These are phyloP conservation scores for Paracoccidioides brasiliensis DNA, from an alignment of 2,329 filamentous ascomycete genomes.

Conservation along the genomic window DNA sequence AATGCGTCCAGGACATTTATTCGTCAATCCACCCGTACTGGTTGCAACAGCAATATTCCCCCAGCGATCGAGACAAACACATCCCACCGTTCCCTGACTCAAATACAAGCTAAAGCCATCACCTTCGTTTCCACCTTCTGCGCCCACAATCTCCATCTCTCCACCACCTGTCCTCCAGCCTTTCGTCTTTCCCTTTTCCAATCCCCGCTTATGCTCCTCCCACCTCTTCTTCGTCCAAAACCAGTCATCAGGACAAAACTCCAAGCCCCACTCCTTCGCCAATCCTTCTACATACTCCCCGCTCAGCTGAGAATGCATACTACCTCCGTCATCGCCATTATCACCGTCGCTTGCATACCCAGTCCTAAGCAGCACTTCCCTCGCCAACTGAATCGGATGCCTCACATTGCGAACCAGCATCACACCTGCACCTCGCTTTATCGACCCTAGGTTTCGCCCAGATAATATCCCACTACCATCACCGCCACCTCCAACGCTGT, in stretches of 20 bases:
- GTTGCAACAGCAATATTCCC: constrained; percentile 59
- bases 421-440: constrained; percentile 66
- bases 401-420: constrained; percentile 61
- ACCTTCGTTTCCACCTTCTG: constrained; percentile 15
- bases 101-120: constrained; percentile 47
- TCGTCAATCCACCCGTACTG: constrained; percentile 66
- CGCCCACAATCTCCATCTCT: constrained; percentile 22
- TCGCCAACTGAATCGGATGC: constrained; percentile 65
- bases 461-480: constrained; percentile 1
- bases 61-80: constrained; percentile 64
- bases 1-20: constrained; percentile 73
- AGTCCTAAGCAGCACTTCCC: constrained; percentile 48
- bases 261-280: constrained; percentile 49
- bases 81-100: constrained; percentile 73
- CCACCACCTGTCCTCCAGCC: constrained; percentile 5
- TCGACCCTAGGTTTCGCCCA: constrained; percentile 37
- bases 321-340: constrained; percentile 22
- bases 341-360: constrained; percentile 37
- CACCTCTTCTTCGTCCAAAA: constrained; percentile 68
- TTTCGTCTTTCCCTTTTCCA: constrained; percentile 22
- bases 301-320: constrained; percentile 52
- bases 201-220: constrained; percentile 59
- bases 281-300: constrained; percentile 57
- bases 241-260: constrained; percentile 55
- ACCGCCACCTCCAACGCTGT: neutral